Percentiles rank a stretch among this genome's conserved stretches.
Conservation (phyloP, 768 basidiomycete genomes). For the Rubroboletus satanas region DNA sequence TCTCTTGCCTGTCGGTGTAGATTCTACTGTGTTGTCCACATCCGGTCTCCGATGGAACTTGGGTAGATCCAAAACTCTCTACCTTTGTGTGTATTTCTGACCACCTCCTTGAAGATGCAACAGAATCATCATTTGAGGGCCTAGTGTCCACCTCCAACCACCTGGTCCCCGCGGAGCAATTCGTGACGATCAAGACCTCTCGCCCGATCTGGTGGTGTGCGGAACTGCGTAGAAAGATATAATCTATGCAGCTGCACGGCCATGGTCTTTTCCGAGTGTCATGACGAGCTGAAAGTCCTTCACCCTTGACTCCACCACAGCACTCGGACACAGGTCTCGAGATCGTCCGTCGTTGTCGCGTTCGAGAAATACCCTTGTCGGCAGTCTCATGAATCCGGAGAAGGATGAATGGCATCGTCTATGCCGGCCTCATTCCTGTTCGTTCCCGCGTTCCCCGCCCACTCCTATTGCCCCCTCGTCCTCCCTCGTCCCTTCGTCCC, state of each 20-base stretch:
- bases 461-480: not conserved
- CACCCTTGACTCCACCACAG: not conserved
- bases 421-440: too few species aligned
- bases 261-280: not conserved
- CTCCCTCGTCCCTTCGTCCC: not conserved
- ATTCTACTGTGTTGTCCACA: conserved; percentile 73
- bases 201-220: conserved; percentile 89
- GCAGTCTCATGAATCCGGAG: not conserved
- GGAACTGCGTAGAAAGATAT: conserved; percentile 45
- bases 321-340: not conserved
- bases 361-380: not conserved
- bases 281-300: too few species aligned
- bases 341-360: not conserved
- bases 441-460: not conserved
- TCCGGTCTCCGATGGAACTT: conserved; percentile 88
- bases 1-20: conserved; percentile 86
- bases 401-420: not conserved
- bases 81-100: conserved; percentile 1
- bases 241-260: not conserved
- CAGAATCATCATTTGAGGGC: conserved; percentile 76
- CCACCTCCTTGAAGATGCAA: conserved; percentile 40
- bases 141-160: conserved; percentile 94
- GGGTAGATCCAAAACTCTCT: conserved; percentile 41
- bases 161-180: conserved; percentile 58
- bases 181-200: conserved; percentile 72